Percentiles rank a stretch among this genome's conserved stretches.
Evolutionary conservation across 2,329 filamentous ascomycete species (phyloP).

Genomic region (Dothideomycetes sp.): DNA sequence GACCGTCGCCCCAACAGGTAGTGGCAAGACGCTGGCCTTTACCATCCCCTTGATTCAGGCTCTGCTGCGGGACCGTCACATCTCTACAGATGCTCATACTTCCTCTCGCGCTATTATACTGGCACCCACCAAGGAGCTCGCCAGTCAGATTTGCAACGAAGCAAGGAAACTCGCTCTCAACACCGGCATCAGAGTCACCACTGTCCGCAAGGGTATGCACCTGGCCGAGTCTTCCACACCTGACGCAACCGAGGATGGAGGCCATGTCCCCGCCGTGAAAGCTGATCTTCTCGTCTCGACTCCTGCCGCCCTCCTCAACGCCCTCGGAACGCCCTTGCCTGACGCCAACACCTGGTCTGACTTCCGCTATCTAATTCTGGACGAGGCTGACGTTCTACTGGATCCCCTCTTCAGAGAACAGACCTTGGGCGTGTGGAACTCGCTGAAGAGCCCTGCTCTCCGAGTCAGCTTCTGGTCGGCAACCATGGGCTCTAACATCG

Average conservation of each 20-base stretch:
- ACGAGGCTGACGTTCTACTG: constrained; percentile 91
- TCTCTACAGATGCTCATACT: constrained; percentile 10
- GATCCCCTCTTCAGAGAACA: constrained; percentile 85
- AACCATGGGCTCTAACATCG: constrained; percentile 90
- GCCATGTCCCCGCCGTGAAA: constrained; percentile 11
- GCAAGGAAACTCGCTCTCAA: constrained; percentile 68
- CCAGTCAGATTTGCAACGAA: constrained; percentile 49
- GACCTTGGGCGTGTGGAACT: constrained; percentile 72
- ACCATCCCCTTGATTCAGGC: constrained; percentile 76
- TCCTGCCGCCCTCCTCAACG: constrained; percentile 59
- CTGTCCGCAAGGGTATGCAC: constrained; percentile 77
- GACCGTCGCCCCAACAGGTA: constrained; percentile 86
- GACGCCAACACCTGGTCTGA: constrained; percentile 32
- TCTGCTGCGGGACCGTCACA: constrained; percentile 33
- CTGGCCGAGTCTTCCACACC: constrained; percentile 28
- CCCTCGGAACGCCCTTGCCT: constrained; percentile 49
- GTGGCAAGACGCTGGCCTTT: constrained; percentile 91
- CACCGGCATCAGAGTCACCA: constrained; percentile 67
- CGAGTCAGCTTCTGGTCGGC: constrained; percentile 85
- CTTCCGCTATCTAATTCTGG: constrained; percentile 66
- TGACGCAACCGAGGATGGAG: constrained; percentile 32
- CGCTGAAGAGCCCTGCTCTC: constrained; percentile 60
- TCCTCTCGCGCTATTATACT: constrained; percentile 31
- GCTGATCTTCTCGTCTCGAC: constrained; percentile 74
- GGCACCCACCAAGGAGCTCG: constrained; percentile 40